Conservation (phyloP, 148 eudicot species). For the Agrostemma githago region DNA sequence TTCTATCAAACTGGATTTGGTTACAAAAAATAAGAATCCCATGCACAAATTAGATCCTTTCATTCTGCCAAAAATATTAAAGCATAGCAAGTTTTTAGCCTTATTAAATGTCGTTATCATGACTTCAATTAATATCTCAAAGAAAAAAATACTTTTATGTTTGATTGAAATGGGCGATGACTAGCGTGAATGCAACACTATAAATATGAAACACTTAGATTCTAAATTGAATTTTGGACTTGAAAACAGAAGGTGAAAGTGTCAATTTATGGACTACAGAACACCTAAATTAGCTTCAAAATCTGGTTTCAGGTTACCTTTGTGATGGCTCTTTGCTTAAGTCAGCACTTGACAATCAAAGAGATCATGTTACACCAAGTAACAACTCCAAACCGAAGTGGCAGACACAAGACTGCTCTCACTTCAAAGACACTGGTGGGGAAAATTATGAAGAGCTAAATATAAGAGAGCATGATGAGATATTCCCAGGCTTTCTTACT, state of each 20-base stretch:
- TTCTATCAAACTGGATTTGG: not conserved
- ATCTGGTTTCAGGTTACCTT: constrained; percentile 36
- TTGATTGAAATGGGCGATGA: too few relatives aligned
- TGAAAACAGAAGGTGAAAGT: not conserved
- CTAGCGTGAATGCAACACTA: not conserved
- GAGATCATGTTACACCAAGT: constrained; percentile 26
- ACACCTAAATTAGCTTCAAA: not conserved
- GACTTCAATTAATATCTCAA: too few relatives aligned
- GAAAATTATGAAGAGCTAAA: constrained; percentile 18
- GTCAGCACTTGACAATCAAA: constrained; percentile 34
- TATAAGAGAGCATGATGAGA: constrained; percentile 32
- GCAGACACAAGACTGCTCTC: constrained; percentile 23
- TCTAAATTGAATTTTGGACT: not conserved
- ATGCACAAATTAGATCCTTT: not conserved
- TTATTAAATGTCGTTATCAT: too few relatives aligned
- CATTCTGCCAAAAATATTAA: too few relatives aligned
- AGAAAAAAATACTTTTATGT: too few relatives aligned
- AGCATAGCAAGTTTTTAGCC: too few relatives aligned
- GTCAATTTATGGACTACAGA: not conserved
- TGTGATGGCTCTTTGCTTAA: constrained; percentile 26
- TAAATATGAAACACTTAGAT: not conserved
- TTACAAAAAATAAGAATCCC: not conserved
- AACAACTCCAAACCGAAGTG: constrained; percentile 24
- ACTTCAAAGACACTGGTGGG: constrained; percentile 7
- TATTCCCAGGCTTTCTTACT: constrained; percentile 58